phyloP scores from a whole-genome alignment of 352 stramenopile species.

The Pythium folliculosum region DNA sequence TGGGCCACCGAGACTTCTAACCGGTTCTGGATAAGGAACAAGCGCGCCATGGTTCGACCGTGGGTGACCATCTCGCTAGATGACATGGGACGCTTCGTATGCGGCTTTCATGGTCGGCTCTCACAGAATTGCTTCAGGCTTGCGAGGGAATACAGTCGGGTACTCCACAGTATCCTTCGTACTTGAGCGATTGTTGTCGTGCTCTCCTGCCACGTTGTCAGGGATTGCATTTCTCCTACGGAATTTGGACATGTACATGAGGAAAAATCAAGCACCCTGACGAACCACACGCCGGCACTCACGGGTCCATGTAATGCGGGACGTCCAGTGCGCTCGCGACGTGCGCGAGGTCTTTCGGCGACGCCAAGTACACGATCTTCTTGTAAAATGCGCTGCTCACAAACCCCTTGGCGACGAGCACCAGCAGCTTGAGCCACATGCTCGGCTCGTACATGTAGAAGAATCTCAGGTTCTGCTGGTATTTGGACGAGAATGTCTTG shows the following conservation, averaged over 20 bases:
- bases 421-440: conserved; percentile 70
- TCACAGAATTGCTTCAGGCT: conserved; percentile 18
- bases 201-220: background rate
- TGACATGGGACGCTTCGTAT: too few species aligned
- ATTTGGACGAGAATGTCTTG: conserved; percentile 55
- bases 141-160: conserved; percentile 8
- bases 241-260: background rate
- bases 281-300: conserved; percentile 13
- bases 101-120: too few species aligned
- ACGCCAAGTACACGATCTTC: conserved; percentile 75
- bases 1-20: too few species aligned
- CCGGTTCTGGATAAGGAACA: too few species aligned
- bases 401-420: conserved; percentile 72
- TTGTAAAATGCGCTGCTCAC: conserved; percentile 64
- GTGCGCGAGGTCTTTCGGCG: conserved; percentile 48
- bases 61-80: too few species aligned
- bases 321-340: conserved; percentile 51
- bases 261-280: background rate
- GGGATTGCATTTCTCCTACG: conserved; percentile 18
- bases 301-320: conserved; percentile 51
- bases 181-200: background rate
- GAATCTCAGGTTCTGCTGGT: conserved; percentile 62
- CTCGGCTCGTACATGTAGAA: conserved; percentile 82
- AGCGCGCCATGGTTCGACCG: too few species aligned
- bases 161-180: background rate